A percentile compares a stretch with the other conserved stretches of the same genome.
Conservation (phyloP, 331 rosid species). For the Quercus lobata region DNA sequence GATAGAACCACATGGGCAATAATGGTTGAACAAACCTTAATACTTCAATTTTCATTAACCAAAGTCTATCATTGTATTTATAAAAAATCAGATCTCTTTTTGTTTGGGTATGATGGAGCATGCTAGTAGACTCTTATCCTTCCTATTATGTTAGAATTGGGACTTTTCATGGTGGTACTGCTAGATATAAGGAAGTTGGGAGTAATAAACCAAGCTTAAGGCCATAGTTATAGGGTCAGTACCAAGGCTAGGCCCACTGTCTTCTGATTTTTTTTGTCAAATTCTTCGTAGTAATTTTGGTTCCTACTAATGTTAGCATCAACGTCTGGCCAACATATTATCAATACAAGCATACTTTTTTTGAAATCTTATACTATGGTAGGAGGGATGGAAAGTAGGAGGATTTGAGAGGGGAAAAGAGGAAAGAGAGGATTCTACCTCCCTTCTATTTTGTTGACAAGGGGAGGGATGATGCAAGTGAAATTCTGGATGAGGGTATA, state of each 20-base stretch:
- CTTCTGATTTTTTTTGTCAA: not conserved
- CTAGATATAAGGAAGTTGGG: too few relatives aligned
- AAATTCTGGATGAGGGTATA: not conserved
- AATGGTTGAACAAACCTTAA: not conserved
- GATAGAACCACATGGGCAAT: not conserved
- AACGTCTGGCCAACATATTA: not conserved
- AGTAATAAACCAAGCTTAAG: too few relatives aligned
- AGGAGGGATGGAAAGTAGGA: not conserved
- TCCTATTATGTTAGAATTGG: not conserved
- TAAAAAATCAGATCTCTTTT: not conserved
- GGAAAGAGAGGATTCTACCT: not conserved
- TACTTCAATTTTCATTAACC: not conserved
- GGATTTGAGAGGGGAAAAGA: not conserved
- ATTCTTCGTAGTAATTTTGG: not conserved
- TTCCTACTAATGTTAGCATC: not conserved
- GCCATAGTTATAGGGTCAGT: not conserved
- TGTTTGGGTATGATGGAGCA: not conserved
- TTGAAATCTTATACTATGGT: not conserved
- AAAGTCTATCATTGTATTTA: not conserved
- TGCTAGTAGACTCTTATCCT: not conserved
- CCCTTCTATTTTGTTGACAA: not conserved
- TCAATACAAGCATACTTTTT: not conserved
- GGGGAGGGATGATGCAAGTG: not conserved
- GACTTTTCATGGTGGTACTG: not conserved
- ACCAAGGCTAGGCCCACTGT: not conserved